Conservation (phyloP, 805 yeast genomes). For the Hemisphaericaspora nanyangensis region DNA sequence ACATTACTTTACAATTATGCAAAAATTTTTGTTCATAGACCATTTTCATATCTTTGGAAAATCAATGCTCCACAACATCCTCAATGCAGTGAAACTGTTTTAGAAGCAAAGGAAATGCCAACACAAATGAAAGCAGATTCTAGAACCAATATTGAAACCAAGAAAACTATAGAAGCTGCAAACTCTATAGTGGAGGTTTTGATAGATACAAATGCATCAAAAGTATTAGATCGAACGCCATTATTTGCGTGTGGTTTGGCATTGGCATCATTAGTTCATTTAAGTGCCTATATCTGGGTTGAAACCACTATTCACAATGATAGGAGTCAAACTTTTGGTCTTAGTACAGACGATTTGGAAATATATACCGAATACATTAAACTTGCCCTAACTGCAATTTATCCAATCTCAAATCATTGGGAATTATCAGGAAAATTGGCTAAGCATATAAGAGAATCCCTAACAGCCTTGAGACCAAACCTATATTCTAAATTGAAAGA, state of each 20-base stretch:
- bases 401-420: conserved; percentile 51
- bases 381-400: conserved; percentile 46
- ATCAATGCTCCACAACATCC: conserved; percentile 16
- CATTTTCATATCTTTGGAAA: conserved; percentile 51
- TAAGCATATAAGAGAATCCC: conserved; percentile 44
- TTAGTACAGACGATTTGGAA: conserved; percentile 34
- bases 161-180: conserved; percentile 53
- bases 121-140: conserved; percentile 30
- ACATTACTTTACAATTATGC: conserved; percentile 47
- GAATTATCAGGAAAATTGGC: conserved; percentile 44
- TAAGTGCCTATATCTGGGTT: conserved; percentile 52
- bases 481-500: conserved; percentile 34
- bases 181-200: conserved; percentile 44
- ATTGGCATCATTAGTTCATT: conserved; percentile 48
- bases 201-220: conserved; percentile 45
- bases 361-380: conserved; percentile 47
- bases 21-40: conserved; percentile 52
- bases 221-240: conserved; percentile 45
- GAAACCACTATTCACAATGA: conserved; percentile 29
- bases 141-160: conserved; percentile 46
- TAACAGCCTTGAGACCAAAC: conserved; percentile 39
- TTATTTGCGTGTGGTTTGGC: conserved; percentile 52
- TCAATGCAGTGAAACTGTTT: conserved; percentile 10
- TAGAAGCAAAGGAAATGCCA: conserved; percentile 12
- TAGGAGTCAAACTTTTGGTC: conserved; percentile 13